Percentiles rank a stretch among this genome's conserved stretches.
phyloP scores from a whole-genome alignment of 768 basidiomycete species.

The Phanerochaete sordida region DNA sequence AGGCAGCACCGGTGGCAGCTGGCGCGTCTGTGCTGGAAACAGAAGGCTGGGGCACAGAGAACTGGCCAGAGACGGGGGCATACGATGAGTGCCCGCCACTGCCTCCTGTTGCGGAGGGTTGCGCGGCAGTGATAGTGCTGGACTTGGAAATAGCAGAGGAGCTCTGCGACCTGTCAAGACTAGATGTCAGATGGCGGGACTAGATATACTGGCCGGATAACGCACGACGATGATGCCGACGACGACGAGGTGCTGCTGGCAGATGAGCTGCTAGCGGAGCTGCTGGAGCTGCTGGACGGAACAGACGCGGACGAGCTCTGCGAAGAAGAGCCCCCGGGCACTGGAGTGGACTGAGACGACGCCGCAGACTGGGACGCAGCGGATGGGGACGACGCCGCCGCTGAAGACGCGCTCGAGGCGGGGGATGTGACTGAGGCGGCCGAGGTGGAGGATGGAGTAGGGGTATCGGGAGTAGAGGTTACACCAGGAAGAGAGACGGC shows the following conservation, averaged over 20 bases:
- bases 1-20: neutral
- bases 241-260: neutral
- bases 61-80: neutral
- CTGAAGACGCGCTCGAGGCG: neutral
- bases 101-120: constrained; percentile 5
- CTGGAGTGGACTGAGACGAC: neutral
- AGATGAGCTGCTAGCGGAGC: neutral
- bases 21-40: constrained; percentile 4
- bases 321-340: neutral
- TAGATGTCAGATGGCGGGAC: neutral
- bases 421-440: neutral
- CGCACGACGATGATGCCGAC: neutral
- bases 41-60: neutral
- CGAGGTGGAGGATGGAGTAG: constrained; percentile 1
- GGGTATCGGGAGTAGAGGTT: neutral
- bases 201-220: neutral
- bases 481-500: neutral
- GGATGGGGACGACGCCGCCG: neutral
- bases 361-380: neutral
- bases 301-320: constrained; percentile 12
- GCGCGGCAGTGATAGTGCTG: neutral
- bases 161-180: neutral
- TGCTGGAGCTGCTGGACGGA: neutral
- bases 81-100: neutral
- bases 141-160: neutral